These are phyloP conservation scores for Physocladia obscura DNA, from an alignment of 192 early-diverging fungal species.

Conservation along the genomic window DNA sequence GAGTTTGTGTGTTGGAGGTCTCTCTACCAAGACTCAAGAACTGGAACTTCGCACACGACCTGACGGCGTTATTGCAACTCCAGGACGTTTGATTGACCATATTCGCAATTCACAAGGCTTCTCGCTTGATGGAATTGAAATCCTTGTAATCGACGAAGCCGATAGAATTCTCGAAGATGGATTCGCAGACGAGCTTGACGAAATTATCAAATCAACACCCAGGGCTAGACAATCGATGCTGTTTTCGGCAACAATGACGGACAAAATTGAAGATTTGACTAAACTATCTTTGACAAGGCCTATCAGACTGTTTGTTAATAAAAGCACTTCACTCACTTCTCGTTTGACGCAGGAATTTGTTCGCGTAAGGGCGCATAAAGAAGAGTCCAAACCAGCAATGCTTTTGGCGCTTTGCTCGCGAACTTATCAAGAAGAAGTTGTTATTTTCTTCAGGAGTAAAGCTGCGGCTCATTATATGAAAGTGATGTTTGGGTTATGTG, in stretches of 20 bases:
- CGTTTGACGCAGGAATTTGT: constrained; percentile 93
- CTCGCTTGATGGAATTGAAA: constrained; percentile 84
- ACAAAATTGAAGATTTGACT: constrained; percentile 93
- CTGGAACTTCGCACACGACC: constrained; percentile 79
- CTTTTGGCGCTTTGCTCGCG: constrained; percentile 80
- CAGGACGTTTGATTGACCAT: constrained; percentile 97
- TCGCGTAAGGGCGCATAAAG: constrained; percentile 80
- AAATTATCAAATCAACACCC: constrained; percentile 89
- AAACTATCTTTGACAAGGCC: constrained; percentile 88
- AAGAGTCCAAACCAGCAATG: constrained; percentile 83
- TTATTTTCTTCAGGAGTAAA: constrained; percentile 95
- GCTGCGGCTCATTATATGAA: constrained; percentile 97
- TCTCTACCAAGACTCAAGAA: constrained; percentile 84
- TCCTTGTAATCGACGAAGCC: constrained; percentile 98
- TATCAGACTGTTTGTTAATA: constrained; percentile 86
- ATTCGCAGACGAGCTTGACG: constrained; percentile 91
- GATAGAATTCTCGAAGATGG: constrained; percentile 99
- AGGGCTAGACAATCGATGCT: constrained; percentile 93
- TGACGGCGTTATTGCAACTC: constrained; percentile 95
- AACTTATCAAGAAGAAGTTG: constrained; percentile 74
- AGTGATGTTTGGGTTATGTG: constrained; percentile 89
- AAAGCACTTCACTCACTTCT: constrained; percentile 71
- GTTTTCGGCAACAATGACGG: constrained; percentile 99
- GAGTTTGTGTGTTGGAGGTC: constrained; percentile 84
- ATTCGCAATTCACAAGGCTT: constrained; percentile 90